Evolutionary conservation across 2,329 filamentous ascomycete genomes (phyloP).

Genomic region (Parascedosporium putredinis): DNA sequence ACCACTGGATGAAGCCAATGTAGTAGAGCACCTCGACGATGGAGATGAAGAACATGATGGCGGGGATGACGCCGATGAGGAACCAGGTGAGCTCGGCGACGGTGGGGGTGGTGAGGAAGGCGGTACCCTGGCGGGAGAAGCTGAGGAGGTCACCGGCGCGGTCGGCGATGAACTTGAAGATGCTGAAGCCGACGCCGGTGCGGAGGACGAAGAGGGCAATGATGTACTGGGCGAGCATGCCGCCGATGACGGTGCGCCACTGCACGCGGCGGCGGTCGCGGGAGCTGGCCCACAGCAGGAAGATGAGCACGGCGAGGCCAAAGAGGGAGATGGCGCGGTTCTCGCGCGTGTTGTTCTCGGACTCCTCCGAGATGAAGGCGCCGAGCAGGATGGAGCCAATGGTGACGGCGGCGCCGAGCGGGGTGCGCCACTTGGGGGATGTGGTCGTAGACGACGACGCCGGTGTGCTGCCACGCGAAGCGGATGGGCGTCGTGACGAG

Average conservation of each 20-base stretch:
- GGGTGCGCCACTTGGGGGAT: constrained; percentile 51
- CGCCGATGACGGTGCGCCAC: constrained; percentile 77
- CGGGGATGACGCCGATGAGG: constrained; percentile 69
- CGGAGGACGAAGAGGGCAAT: constrained; percentile 81
- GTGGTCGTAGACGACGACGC: constrained; percentile 42
- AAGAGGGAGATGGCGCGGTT: constrained; percentile 76
- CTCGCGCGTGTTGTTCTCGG: constrained; percentile 62
- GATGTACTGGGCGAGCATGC: constrained; percentile 81
- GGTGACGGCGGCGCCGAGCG: constrained; percentile 52
- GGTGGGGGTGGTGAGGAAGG: constrained; percentile 45
- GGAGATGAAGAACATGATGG: constrained; percentile 93
- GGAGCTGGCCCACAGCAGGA: constrained; percentile 59
- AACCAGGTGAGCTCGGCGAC: constrained; percentile 53
- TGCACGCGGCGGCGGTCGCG: constrained; percentile 51
- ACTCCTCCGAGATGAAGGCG: constrained; percentile 62
- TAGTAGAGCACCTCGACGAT: constrained; percentile 83
- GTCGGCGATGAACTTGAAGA: constrained; percentile 78
- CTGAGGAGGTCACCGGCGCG: constrained; percentile 65
- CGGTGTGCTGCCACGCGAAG: constrained; percentile 57
- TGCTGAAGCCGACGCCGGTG: constrained; percentile 72
- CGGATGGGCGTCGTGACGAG: constrained; percentile 57
- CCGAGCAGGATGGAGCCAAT: constrained; percentile 67
- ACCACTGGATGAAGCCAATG: constrained; percentile 76
- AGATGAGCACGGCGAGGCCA: constrained; percentile 63
- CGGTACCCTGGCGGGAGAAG: constrained; percentile 63